Conservation (phyloP, 257 asterid species). For the Solanum corneliomulleri region DNA sequence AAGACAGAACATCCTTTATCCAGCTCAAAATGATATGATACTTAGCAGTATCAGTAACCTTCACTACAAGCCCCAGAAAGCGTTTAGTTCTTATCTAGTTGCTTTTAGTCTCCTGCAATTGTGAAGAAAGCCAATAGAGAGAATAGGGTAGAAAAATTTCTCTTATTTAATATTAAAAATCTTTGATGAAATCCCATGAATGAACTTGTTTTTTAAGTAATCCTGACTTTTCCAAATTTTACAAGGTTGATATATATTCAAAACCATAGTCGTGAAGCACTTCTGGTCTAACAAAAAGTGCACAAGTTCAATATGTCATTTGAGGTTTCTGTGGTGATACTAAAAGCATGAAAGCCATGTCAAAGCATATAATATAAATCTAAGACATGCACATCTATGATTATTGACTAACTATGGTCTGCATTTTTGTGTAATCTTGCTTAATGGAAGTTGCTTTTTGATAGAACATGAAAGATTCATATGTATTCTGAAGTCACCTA, state of each 20-base stretch:
- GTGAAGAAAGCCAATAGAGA: neutral
- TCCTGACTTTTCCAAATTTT: too few relatives aligned
- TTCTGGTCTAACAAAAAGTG: too few relatives aligned
- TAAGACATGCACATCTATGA: neutral
- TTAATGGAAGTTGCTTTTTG: slow-evolving; percentile 92
- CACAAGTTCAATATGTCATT: too few relatives aligned
- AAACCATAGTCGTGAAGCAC: too few relatives aligned
- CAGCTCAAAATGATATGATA: slow-evolving; percentile 14
- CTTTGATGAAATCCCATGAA: too few relatives aligned
- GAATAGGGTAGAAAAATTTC: neutral
- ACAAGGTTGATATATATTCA: too few relatives aligned
- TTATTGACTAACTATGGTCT: slow-evolving; percentile 56
- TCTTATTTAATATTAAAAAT: neutral
- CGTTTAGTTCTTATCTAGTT: slow-evolving; percentile 81
- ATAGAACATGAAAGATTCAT: neutral
- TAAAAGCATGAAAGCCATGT: too few relatives aligned
- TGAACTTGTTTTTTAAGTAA: too few relatives aligned
- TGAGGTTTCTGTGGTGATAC: neutral
- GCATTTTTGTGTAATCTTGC: slow-evolving; percentile 87
- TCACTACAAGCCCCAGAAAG: slow-evolving; percentile 68
- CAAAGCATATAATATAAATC: neutral
- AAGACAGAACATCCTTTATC: neutral
- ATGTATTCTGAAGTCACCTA: neutral
- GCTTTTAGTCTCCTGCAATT: slow-evolving; percentile 67
- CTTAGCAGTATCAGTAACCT: slow-evolving; percentile 79